phyloP scores from a whole-genome alignment of 2,329 filamentous ascomycete species.

The Exophiala bonariae region DNA sequence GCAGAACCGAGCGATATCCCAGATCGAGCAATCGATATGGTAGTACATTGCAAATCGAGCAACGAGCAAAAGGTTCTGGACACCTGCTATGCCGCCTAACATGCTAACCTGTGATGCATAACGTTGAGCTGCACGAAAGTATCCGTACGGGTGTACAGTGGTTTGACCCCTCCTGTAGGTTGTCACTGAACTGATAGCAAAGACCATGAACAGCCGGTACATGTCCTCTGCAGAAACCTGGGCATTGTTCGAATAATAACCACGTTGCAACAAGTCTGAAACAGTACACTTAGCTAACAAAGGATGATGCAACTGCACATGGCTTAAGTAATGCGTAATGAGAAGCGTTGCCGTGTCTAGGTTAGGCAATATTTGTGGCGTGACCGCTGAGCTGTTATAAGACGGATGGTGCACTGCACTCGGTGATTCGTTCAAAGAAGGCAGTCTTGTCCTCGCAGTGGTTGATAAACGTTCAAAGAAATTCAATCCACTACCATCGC shows the following conservation, averaged over 20 bases:
- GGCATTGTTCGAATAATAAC: constrained; percentile 21
- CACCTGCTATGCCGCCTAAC: constrained; percentile 34
- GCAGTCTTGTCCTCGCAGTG: not conserved
- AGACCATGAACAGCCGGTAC: constrained; percentile 40
- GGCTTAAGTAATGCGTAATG: not conserved
- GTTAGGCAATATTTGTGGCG: constrained; percentile 11
- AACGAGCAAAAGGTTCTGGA: constrained; percentile 44
- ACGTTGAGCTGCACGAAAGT: constrained; percentile 39
- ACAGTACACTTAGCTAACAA: constrained; percentile 32
- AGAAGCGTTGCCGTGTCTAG: constrained; percentile 26
- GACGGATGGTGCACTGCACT: constrained; percentile 27
- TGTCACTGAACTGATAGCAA: constrained; percentile 39
- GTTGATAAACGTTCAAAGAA: not conserved
- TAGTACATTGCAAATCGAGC: constrained; percentile 46
- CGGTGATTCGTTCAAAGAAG: no score
- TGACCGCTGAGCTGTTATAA: not conserved
- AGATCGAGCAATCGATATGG: constrained; percentile 42
- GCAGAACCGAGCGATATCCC: constrained; percentile 43
- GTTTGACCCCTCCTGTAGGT: constrained; percentile 34
- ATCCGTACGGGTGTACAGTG: constrained; percentile 41
- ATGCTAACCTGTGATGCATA: constrained; percentile 34
- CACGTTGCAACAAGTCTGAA: constrained; percentile 17
- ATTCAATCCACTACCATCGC: constrained; percentile 28
- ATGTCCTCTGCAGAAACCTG: constrained; percentile 31
- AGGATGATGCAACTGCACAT: constrained; percentile 29